Conservation (phyloP, 768 basidiomycete genomes). For the Leucocoprinus sp. region DNA sequence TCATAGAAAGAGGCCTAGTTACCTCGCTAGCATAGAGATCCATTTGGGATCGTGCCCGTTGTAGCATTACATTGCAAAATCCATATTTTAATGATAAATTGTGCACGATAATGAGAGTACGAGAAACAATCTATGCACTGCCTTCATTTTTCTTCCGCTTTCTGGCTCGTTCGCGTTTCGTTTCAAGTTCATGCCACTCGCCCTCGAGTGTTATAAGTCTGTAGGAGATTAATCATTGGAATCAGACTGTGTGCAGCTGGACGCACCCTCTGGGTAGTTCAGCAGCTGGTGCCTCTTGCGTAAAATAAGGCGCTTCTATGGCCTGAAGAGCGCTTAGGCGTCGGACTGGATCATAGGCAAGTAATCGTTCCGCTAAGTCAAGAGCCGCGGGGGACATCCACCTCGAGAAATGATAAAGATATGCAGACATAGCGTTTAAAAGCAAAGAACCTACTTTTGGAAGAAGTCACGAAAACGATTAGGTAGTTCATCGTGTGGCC, state of each 20-base stretch:
- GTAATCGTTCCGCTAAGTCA: conserved; percentile 76
- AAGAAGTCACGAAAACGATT: conserved; percentile 83
- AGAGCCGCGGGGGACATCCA: conserved; percentile 83
- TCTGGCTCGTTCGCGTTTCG: conserved; percentile 84
- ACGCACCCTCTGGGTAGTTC: conserved; percentile 74
- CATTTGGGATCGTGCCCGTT: conserved; percentile 3
- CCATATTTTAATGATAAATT: conserved; percentile 12
- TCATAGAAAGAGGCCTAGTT: conserved; percentile 66
- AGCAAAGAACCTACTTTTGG: conserved; percentile 50
- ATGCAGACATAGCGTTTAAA: conserved; percentile 1
- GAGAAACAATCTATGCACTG: conserved; percentile 7
- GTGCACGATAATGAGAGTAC: neutral
- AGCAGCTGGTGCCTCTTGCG: conserved; percentile 64
- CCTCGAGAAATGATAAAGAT: conserved; percentile 31
- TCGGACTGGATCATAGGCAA: conserved; percentile 72
- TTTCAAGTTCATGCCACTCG: conserved; percentile 98
- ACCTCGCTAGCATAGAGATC: conserved; percentile 19
- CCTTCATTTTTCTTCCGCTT: conserved; percentile 63
- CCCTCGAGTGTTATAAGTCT: conserved; percentile 80
- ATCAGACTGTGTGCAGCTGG: conserved; percentile 7
- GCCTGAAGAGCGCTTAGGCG: conserved; percentile 77
- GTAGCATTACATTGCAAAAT: conserved; percentile 11
- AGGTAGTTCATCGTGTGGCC: conserved; percentile 67
- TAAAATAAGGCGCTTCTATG: conserved; percentile 79
- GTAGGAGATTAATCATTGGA: conserved; percentile 4